Evolutionary conservation across 1,284 basidiomycete species (phyloP), one percentile per base, ranked within the genome.

Genomic region (Cutaneotrichosporon arboriforme): DNA sequence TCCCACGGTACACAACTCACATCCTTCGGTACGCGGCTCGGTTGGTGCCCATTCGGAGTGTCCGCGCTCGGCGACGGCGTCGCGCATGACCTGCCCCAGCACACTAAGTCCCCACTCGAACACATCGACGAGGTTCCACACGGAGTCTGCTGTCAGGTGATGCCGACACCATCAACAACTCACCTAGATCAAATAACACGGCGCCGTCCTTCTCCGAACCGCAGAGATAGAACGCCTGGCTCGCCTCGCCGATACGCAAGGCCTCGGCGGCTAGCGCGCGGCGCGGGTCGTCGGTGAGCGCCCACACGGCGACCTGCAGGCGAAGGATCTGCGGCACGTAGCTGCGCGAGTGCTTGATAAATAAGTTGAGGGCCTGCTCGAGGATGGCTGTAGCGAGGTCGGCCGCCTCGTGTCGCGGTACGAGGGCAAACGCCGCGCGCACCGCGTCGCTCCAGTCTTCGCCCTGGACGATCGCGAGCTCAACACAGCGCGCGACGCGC

Each of bases 51-150:
- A 69, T 23, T 68, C 63, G 14, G 54, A 31, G n/a, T 52, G 38
- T 2, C 59, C 66, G 13, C 52, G 44, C 39, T 63, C 57, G 9
- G 61, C 21, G 15, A 72, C 49, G 5, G 57, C 52, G 20, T 68
- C 63, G 8, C 66, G 58, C 57, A 69, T 60, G 18, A 61, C 47
- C n/a, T 20, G 23, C 3, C 60, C 56, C 1, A 72, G 47, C 21
- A 60, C 38, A 3, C 45, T 22, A 1, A 63, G 54, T 7, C 54
- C 54, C 66, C 67, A 72, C 53, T 72, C 70, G 14, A 66, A 54
- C n/a, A 69, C 54, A 14, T 55, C 55, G 18, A 69, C 58, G 15
- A 70, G 52, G 42, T 64, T 60, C 68, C 68, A 72, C 8, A 68
- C 58, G 10, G 61, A 65, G 50, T 70, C 69, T 64, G 49, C 7